Evolutionary conservation across 2,329 filamentous ascomycete genomes (phyloP).

Genomic region (Plenodomus biglobosus): DNA sequence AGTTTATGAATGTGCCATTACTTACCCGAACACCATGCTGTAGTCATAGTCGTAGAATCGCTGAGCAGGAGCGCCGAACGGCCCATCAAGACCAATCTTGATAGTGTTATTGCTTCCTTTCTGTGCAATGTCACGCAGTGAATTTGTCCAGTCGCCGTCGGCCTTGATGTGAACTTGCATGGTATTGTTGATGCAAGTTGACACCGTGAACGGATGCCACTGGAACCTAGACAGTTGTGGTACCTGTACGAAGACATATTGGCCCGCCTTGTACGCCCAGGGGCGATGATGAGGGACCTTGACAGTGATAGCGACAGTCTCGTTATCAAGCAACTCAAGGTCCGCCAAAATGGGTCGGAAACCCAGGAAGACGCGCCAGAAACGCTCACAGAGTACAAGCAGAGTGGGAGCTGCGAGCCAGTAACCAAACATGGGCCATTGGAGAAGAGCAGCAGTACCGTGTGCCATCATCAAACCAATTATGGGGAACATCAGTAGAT

Average conservation of each 20-base stretch:
- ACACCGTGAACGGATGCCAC: constrained; percentile 64
- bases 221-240: constrained; percentile 57
- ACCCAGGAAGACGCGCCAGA: constrained; percentile 50
- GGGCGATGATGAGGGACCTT: constrained; percentile 53
- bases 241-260: constrained; percentile 60
- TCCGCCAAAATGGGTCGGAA: constrained; percentile 54
- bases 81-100: constrained; percentile 58
- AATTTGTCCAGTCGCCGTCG: constrained; percentile 59
- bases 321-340: constrained; percentile 54
- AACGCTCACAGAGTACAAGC: constrained; percentile 54
- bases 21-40: constrained; percentile 54
- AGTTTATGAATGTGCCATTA: neutral
- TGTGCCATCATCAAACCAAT: constrained; percentile 59
- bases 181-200: constrained; percentile 55
- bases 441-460: constrained; percentile 54
- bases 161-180: constrained; percentile 62
- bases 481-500: constrained; percentile 61
- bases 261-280: constrained; percentile 59
- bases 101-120: constrained; percentile 44
- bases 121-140: constrained; percentile 49
- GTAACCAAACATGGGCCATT: constrained; percentile 60
- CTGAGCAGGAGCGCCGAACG: constrained; percentile 61
- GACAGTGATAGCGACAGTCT: constrained; percentile 56
- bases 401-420: constrained; percentile 58
- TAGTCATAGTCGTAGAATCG: constrained; percentile 62